phyloP scores from a whole-genome alignment of 192 early-diverging fungal genomes.

The Coemansia sp. region DNA sequence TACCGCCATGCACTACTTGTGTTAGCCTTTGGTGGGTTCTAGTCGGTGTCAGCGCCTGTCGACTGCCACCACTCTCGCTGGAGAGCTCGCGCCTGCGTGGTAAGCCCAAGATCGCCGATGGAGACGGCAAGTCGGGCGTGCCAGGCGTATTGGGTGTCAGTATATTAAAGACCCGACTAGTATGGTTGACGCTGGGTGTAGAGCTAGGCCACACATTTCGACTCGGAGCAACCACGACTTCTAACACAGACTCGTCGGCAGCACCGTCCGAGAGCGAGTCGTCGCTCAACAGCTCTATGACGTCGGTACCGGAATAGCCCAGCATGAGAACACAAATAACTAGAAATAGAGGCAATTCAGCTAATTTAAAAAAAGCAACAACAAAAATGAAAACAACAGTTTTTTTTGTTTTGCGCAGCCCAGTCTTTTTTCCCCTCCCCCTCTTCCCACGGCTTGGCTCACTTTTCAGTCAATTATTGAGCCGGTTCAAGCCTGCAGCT shows the following conservation, averaged over 20 bases:
- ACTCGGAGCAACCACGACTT: not conserved
- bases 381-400: not conserved
- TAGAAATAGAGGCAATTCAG: not conserved
- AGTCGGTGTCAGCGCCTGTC: constrained; percentile 2
- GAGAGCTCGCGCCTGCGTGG: constrained; percentile 8
- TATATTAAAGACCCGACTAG: not conserved
- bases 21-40: not conserved
- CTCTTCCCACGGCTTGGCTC: not conserved
- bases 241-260: constrained; percentile 4
- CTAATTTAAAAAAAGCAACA: not conserved
- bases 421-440: no score
- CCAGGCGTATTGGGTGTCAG: constrained; percentile 20
- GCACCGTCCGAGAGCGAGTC: not conserved
- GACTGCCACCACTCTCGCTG: constrained; percentile 1
- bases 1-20: not conserved
- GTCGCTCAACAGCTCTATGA: constrained; percentile 26
- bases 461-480: not conserved
- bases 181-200: constrained; percentile 1
- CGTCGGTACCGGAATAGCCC: constrained; percentile 11
- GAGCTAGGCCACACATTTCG: constrained; percentile 10
- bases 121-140: constrained; percentile 48
- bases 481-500: not conserved
- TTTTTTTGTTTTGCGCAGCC: constrained; percentile 6
- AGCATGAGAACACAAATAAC: not conserved
- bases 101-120: constrained; percentile 26